Evolutionary conservation across 257 asterid species (phyloP).

Genomic region (Parsonsia alboflavescens): DNA sequence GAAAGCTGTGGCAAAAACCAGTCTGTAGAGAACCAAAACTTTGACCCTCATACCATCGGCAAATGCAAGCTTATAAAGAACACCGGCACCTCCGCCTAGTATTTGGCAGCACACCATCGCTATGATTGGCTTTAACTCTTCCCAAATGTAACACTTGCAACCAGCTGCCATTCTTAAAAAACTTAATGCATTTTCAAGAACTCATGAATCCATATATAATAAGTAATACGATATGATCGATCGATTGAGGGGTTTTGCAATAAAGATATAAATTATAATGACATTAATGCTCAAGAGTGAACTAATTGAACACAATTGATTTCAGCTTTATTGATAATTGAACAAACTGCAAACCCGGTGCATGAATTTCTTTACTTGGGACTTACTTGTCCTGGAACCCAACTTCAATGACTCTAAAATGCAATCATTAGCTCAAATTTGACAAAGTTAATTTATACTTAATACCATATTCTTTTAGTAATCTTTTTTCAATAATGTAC

Average conservation of each 20-base stretch:
- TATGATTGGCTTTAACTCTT: neutral
- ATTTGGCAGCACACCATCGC: neutral
- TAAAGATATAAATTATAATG: too few species aligned
- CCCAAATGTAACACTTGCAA: neutral
- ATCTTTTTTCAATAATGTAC: too few species aligned
- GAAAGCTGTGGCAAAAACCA: constrained; percentile 1
- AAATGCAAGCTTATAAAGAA: neutral
- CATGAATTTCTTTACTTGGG: neutral
- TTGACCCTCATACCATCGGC: neutral
- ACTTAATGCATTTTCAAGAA: neutral
- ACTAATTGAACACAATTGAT: too few species aligned
- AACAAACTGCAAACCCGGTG: neutral
- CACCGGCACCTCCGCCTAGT: neutral
- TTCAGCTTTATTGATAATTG: neutral
- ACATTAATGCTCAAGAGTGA: too few species aligned
- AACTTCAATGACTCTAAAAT: neutral
- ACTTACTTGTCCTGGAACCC: neutral
- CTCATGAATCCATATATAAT: too few species aligned
- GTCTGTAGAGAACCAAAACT: neutral
- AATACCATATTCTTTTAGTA: too few species aligned
- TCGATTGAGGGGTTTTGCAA: too few species aligned
- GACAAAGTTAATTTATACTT: too few species aligned
- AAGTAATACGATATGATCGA: too few species aligned
- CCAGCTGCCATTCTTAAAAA: neutral
- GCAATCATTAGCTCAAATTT: neutral